A percentile compares a stretch with the other conserved stretches of the same genome.
These are phyloP conservation scores for Kodamaea nitidulidarum DNA, from an alignment of 805 yeast species.

Conservation along the genomic window DNA sequence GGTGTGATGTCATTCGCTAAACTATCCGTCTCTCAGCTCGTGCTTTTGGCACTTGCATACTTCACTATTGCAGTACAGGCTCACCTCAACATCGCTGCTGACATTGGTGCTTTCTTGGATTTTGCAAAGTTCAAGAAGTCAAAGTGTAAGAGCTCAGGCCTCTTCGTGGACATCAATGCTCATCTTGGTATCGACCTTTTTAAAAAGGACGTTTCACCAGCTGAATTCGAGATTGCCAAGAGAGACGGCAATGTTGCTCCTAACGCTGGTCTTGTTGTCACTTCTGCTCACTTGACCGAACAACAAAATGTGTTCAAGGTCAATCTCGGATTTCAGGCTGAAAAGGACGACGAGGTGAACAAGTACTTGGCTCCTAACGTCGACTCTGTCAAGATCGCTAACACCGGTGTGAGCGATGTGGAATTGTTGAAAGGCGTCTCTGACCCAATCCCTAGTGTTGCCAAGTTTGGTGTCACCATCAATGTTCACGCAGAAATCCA, in stretches of 20 bases:
- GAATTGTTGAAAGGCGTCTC: constrained; percentile 4
- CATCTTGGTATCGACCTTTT: neutral
- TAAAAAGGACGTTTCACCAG: constrained; percentile 5
- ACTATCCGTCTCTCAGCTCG: constrained; percentile 1
- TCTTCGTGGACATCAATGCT: neutral
- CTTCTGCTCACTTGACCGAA: constrained; percentile 17
- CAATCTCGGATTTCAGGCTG: constrained; percentile 20
- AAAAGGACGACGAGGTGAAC: constrained; percentile 16
- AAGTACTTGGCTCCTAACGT: constrained; percentile 13
- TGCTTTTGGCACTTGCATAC: constrained; percentile 4
- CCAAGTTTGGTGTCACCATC: constrained; percentile 16
- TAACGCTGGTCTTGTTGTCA: constrained; percentile 22
- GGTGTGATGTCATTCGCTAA: constrained; percentile 1
- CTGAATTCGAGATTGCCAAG: constrained; percentile 9
- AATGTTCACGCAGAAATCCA: constrained; percentile 17
- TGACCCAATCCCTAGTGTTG: constrained; percentile 1
- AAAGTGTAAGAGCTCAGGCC: neutral
- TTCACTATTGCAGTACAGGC: neutral
- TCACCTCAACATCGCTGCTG: neutral
- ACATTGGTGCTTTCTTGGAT: neutral
- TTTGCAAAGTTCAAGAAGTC: neutral
- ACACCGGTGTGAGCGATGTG: constrained; percentile 18
- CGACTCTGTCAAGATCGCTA: constrained; percentile 15
- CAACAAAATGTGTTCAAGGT: constrained; percentile 16
- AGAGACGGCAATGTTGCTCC: constrained; percentile 15